A percentile compares a stretch with the other conserved stretches of the same genome.
phyloP scores from a whole-genome alignment of 306 rosid species.

The Rubus idaeus region DNA sequence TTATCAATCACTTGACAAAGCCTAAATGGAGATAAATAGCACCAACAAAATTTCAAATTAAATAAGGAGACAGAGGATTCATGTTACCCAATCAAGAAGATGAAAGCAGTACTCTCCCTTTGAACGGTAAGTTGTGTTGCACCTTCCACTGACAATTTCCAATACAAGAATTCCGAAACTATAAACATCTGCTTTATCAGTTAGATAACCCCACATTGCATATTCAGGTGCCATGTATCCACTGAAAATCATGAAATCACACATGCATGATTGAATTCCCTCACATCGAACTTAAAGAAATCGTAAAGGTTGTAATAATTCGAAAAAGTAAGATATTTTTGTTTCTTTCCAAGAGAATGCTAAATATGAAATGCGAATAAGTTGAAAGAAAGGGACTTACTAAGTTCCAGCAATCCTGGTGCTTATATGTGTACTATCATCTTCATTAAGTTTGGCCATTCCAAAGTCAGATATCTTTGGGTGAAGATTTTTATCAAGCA shows the following conservation, averaged over 20 bases:
- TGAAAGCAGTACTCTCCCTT: not conserved
- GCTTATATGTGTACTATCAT: conserved; percentile 64
- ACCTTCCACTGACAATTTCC: conserved; percentile 56
- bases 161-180: conserved; percentile 60
- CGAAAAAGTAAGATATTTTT: no score
- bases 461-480: conserved; percentile 80
- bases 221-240: conserved; percentile 61
- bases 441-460: conserved; percentile 71
- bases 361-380: no score
- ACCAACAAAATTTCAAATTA: not conserved
- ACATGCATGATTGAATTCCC: not conserved
- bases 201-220: conserved; percentile 68
- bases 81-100: conserved; percentile 32
- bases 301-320: no score
- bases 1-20: not conserved
- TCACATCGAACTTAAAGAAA: not conserved
- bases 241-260: conserved; percentile 16
- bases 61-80: not conserved
- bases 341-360: no score
- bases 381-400: no score
- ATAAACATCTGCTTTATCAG: conserved; percentile 73
- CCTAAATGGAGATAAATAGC: not conserved
- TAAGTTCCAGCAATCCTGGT: not conserved
- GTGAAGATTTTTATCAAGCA: conserved; percentile 62
- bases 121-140: conserved; percentile 46